Evolutionary conservation across 805 yeast genomes (phyloP), one percentile per base, ranked within the genome.

Genomic region (Kluyveromyces siamensis): DNA sequence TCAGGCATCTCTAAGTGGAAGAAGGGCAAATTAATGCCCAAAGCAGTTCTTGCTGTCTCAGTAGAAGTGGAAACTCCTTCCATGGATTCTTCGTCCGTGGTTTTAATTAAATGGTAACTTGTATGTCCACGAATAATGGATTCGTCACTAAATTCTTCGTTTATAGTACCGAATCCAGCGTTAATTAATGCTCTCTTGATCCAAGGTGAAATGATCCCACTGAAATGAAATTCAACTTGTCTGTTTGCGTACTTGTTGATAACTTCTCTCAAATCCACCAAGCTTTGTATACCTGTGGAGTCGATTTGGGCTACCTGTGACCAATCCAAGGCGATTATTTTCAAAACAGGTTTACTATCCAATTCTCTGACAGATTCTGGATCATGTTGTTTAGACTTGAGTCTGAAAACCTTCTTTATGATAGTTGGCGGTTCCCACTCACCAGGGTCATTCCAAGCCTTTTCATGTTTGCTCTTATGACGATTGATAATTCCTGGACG

Each of bases 361-460:
- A 47, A 40, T 13, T 33, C 21, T 38, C 14, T 18, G n/a, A 53
- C 70, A 9, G 51, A 56, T 44, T 45, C 58, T 14, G 45, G 49
- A 40, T 60, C 53, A 49, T 59, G 40, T 52, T 56, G 35, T 59
- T 57, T 37, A 33, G 58, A 54, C 33, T 50, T 55, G 51, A 57
- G 55, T 41, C 49, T 54, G 48, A 50, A 46, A 27, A 56, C 40
- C 17, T 54, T 54, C 36, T 51, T 52, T 7, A 58, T 25, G 18
- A 63, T 60, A 2, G 52, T 52, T 35, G 72, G 69, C 35, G 80
- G 86, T 42, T 59, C 56, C 65, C 63, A 65, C 43, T 60, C 58
- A 53, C 95, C 95, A 16, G 89, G 89, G 60, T 89, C 91, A 62
- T 89, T 89, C 96, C 96, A 90, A 17, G 96, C 90, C 54, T 89